Base-by-base conservation (phyloP, 140 eudicot species). In the Oenanthe javanica region DNA sequence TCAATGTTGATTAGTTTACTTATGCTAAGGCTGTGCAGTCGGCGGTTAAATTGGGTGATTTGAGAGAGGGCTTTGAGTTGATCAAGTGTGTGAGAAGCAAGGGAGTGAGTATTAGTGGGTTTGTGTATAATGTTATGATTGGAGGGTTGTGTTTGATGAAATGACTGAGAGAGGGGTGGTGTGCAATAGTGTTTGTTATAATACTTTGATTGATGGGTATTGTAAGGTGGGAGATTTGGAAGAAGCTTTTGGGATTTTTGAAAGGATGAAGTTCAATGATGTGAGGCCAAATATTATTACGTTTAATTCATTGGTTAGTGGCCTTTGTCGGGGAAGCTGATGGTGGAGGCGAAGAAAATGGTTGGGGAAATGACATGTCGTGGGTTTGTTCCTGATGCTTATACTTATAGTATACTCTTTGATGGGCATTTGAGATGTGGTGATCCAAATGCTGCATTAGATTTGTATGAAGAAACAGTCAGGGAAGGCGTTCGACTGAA, bases 81-180 rank as follows among this genome's bases (percentile, higher is more conserved):
- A 81, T 89, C 89, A 81, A 79, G 38, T 12, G 31, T 67, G 89
- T 91, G 97, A 82, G 49, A 64, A 79, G 49, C 21, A 76, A 63
- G 36, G 79, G 92, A 1, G 40, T 82, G 67, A 71, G 57, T 6
- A 81, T 87, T 76, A 86, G 83, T 76, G 87, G 88, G 84, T 93
- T 93, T 87, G 92, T 91, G 50, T 93, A 93, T 61, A 93, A 93
- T 87, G 97, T 93, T 78, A 40, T 93, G 96, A 93, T 91, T 16
- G 82, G 86, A 77, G 97, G 97, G 75, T 85, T 93, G 79, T 88
- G 96, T 91, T 91, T 6, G 93, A 89, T 90, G 97, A 93, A 84
- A 93, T 93, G 98, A 49, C 51, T 23, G 76, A 84, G 82, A 83
- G 84, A 36, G 80, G 78, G 55, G 88, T 93, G 72, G 79, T 46